These are phyloP conservation scores for Colletotrichum karsti DNA, from an alignment of 2,329 filamentous ascomycete species.

Conservation along the genomic window DNA sequence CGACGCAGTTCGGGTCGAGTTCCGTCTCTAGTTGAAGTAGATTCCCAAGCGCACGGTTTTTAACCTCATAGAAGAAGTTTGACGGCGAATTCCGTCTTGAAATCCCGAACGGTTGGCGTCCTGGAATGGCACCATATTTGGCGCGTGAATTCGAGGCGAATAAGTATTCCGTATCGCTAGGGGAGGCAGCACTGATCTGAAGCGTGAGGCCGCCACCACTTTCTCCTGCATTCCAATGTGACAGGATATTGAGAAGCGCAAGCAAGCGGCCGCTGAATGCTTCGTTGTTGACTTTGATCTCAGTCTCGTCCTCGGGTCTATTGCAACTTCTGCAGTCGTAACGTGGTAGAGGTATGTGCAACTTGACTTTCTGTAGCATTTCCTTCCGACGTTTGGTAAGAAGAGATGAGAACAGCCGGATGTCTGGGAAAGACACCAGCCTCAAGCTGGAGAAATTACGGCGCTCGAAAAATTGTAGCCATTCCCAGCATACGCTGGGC, in stretches of 20 bases:
- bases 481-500: fast-evolving
- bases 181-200: not conserved
- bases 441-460: not conserved
- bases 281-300: fast-evolving
- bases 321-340: not conserved
- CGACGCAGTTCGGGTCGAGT: not conserved
- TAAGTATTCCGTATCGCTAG: not conserved
- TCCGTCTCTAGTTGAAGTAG: not conserved
- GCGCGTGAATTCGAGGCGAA: too few species aligned
- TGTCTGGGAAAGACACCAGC: not conserved
- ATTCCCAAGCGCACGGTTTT: not conserved
- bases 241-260: fast-evolving
- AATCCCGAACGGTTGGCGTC: too few species aligned
- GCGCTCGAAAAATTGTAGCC: not conserved
- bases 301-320: fast-evolving
- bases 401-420: not conserved
- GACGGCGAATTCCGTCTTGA: too few species aligned
- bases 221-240: not conserved
- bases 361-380: not conserved
- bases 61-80: too few species aligned
- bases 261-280: not conserved
- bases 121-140: too few species aligned
- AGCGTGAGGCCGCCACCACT: fast-evolving
- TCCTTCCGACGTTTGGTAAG: not conserved
- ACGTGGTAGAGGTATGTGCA: not conserved